A percentile compares a stretch with the other conserved stretches of the same genome.
These are phyloP conservation scores for Alternaria angustiovoidea DNA, from an alignment of 2,329 filamentous ascomycete species.

Conservation along the genomic window DNA sequence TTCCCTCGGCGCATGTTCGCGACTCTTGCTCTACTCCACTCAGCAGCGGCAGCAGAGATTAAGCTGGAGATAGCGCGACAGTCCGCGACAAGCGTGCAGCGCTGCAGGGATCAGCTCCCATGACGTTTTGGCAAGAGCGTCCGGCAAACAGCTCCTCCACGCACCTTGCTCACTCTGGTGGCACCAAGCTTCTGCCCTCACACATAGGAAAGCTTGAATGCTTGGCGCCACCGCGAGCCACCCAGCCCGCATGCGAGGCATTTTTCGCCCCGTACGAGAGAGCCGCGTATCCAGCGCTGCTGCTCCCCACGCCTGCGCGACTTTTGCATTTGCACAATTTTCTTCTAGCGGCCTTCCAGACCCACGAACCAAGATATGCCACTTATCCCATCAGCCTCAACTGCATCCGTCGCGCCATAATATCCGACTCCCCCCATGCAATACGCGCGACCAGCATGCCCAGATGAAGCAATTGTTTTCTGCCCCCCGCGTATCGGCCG, in stretches of 20 bases:
- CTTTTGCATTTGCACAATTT: constrained; percentile 28
- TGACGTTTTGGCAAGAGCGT: constrained; percentile 17
- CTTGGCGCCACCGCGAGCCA: constrained; percentile 9
- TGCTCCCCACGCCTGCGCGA: constrained; percentile 21
- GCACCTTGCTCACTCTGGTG: background rate
- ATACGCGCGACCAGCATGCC: constrained; percentile 8
- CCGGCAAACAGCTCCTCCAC: constrained; percentile 3
- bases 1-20: background rate
- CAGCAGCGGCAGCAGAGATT: constrained; percentile 29
- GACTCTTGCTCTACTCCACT: constrained; percentile 6
- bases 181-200: constrained; percentile 17
- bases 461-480: constrained; percentile 5
- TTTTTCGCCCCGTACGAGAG: constrained; percentile 21
- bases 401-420: constrained; percentile 4
- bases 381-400: constrained; percentile 6
- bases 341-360: constrained; percentile 25
- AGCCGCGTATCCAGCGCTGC: constrained; percentile 4
- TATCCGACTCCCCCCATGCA: constrained; percentile 14
- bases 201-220: constrained; percentile 11
- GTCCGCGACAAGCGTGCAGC: constrained; percentile 18
- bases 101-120: constrained; percentile 15
- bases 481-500: constrained; percentile 24
- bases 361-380: constrained; percentile 18
- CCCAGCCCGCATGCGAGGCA: constrained; percentile 6
- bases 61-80: constrained; percentile 33